Percentiles rank a stretch among this genome's conserved stretches.
phyloP scores from a whole-genome alignment of 2,329 filamentous ascomycete genomes.

The Penicillium sclerotigenum region DNA sequence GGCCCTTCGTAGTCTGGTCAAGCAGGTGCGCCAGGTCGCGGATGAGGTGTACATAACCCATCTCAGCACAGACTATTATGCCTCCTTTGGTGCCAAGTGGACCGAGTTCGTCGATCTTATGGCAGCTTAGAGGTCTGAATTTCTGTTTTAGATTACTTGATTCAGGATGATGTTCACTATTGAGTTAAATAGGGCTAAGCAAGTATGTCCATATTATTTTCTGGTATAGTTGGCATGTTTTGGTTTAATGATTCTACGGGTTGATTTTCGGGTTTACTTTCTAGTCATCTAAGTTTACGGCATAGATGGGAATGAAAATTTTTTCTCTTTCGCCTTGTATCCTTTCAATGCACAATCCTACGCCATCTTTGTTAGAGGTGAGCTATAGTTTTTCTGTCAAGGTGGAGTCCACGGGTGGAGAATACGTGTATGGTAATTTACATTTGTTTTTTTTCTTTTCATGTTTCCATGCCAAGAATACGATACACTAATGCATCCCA shows the following conservation, averaged over 20 bases:
- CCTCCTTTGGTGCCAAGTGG: conserved; percentile 40
- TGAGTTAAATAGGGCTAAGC: neutral
- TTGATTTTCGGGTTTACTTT: no score
- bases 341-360: neutral
- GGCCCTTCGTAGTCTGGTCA: conserved; percentile 33
- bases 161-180: neutral
- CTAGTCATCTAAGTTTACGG: no score
- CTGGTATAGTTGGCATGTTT: neutral
- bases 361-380: neutral
- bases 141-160: neutral
- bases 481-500: neutral
- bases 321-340: neutral
- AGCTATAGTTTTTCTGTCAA: neutral
- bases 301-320: neutral
- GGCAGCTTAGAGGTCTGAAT: conserved; percentile 16
- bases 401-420: neutral
- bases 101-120: conserved; percentile 37
- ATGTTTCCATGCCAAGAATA: neutral
- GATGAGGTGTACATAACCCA: conserved; percentile 44
- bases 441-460: neutral
- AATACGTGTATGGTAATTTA: conserved; percentile 3
- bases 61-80: conserved; percentile 40
- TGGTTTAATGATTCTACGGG: neutral
- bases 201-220: neutral
- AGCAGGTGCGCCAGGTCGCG: conserved; percentile 34